These are phyloP conservation scores for Alloascoidea hylecoeti DNA, from an alignment of 805 yeast species.

Conservation along the genomic window DNA sequence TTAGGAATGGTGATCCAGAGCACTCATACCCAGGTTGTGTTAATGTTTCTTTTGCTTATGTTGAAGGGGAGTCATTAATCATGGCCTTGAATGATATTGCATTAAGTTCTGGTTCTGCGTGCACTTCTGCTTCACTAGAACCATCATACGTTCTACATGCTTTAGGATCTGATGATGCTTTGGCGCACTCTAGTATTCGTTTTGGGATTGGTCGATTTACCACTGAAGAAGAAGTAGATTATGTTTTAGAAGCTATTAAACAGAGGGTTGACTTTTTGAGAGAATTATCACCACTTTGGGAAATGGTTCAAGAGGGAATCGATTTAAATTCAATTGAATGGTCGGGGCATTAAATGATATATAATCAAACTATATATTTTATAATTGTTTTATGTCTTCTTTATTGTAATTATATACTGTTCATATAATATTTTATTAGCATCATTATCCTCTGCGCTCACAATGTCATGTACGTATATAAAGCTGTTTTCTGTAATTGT, in stretches of 20 bases:
- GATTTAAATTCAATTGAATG: constrained; percentile 90
- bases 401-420: too few species aligned
- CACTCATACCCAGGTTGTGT: constrained; percentile 88
- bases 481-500: too few species aligned
- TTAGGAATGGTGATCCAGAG: constrained; percentile 70
- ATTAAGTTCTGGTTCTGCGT: constrained; percentile 91
- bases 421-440: too few species aligned
- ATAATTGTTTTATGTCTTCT: too few species aligned
- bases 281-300: constrained; percentile 94
- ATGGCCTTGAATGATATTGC: constrained; percentile 98
- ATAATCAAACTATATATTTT: too few species aligned
- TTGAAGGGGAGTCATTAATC: constrained; percentile 93
- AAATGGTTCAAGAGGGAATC: constrained; percentile 98
- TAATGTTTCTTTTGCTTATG: constrained; percentile 90
- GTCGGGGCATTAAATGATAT: constrained; percentile 96
- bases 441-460: too few species aligned
- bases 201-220: constrained; percentile 97
- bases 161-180: constrained; percentile 93
- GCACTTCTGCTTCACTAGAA: constrained; percentile 96
- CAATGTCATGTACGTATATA: too few species aligned
- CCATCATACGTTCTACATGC: constrained; percentile 96
- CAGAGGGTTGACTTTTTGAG: constrained; percentile 87
- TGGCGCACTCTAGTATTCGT: constrained; percentile 96
- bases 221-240: constrained; percentile 91
- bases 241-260: constrained; percentile 76